These are phyloP conservation scores for Stropharia rugosoannulata DNA, from an alignment of 768 basidiomycete species.

Conservation along the genomic window DNA sequence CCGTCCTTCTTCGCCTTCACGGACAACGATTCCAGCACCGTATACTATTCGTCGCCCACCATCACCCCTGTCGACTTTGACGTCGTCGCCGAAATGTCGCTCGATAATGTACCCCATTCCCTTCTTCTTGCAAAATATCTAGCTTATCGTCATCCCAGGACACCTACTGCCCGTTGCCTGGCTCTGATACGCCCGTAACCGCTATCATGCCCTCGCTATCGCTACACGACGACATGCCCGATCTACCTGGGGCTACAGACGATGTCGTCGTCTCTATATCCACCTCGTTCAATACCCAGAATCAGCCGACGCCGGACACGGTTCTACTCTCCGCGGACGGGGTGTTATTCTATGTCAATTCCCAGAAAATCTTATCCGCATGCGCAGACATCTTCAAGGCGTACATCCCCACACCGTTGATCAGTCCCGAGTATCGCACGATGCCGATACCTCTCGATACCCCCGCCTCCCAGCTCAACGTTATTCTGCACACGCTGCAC, in stretches of 20 bases:
- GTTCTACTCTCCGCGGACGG: slow-evolving; percentile 56
- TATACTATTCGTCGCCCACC: background rate
- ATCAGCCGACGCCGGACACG: slow-evolving; percentile 17
- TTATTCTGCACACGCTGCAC: slow-evolving; percentile 57
- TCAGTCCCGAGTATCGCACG: slow-evolving; percentile 14
- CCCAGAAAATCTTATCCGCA: slow-evolving; percentile 35
- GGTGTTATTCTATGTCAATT: slow-evolving; percentile 63
- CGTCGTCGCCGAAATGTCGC: background rate
- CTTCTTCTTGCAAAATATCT: background rate
- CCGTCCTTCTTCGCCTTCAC: background rate
- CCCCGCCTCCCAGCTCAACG: slow-evolving; percentile 46
- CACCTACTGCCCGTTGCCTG: background rate
- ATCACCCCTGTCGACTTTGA: background rate
- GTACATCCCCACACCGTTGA: slow-evolving; percentile 26
- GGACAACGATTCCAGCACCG: no score
- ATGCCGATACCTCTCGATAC: slow-evolving; percentile 44
- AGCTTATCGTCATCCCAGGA: background rate
- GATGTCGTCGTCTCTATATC: slow-evolving; percentile 21
- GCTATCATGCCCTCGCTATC: background rate
- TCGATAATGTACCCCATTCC: background rate
- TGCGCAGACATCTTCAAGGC: slow-evolving; percentile 39
- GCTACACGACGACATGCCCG: background rate
- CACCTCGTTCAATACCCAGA: slow-evolving; percentile 25
- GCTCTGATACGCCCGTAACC: background rate
- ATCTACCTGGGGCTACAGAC: background rate